Conservation (phyloP, 768 basidiomycete species). For the Pleurotus salmoneostramineus region DNA sequence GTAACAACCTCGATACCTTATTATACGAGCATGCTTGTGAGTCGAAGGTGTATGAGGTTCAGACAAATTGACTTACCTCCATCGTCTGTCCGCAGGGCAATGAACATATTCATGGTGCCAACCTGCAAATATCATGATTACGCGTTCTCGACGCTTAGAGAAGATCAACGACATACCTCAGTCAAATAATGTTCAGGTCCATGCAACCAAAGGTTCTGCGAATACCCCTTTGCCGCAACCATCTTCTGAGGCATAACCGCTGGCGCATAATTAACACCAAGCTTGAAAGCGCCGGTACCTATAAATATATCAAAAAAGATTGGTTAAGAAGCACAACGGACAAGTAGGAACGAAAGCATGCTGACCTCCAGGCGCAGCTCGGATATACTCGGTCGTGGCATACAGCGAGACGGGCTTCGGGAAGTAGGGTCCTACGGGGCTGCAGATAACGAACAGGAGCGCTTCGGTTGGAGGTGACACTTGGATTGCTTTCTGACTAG, state of each 20-base stretch:
- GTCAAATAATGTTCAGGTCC: conserved; percentile 62
- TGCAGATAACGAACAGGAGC: conserved; percentile 80
- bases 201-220: conserved; percentile 88
- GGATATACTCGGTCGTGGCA: conserved; percentile 79
- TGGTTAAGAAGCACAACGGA: background rate
- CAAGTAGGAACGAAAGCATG: background rate
- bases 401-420: conserved; percentile 86
- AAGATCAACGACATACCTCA: conserved; percentile 26
- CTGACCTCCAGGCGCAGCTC: conserved; percentile 82
- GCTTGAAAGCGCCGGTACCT: conserved; percentile 86
- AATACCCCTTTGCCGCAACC: conserved; percentile 74
- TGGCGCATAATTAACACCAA: conserved; percentile 87
- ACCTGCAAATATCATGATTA: conserved; percentile 33
- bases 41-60: background rate
- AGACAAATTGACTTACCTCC: conserved; percentile 39
- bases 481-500: conserved; percentile 66
- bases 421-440: conserved; percentile 84
- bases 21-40: conserved; percentile 15
- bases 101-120: conserved; percentile 92
- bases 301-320: background rate
- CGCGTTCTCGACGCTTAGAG: background rate
- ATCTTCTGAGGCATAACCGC: conserved; percentile 81
- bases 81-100: conserved; percentile 68
- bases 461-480: conserved; percentile 78
- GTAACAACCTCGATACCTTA: conserved; percentile 80